Conservation (phyloP, 1,284 basidiomycete genomes). For the Sanghuangporus sanghuang region DNA sequence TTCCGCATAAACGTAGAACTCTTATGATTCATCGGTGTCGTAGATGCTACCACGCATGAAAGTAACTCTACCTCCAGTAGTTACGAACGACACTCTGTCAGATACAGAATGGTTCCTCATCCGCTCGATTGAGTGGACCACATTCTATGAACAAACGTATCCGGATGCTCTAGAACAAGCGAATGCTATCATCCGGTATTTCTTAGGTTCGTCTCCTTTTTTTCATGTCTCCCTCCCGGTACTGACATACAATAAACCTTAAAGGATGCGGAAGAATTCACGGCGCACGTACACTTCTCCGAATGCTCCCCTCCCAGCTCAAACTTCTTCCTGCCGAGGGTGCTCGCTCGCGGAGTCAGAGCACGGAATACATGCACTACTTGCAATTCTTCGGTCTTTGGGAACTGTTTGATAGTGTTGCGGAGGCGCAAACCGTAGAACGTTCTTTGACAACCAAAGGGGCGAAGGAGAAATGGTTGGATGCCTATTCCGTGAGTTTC, state of each 20-base stretch:
- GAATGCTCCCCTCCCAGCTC: slow-evolving; percentile 63
- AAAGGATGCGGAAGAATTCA: slow-evolving; percentile 64
- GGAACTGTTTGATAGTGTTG: slow-evolving; percentile 52
- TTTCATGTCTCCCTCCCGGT: slow-evolving; percentile 10
- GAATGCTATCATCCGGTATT: slow-evolving; percentile 82
- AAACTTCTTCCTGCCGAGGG: slow-evolving; percentile 36
- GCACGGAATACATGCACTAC: slow-evolving; percentile 69
- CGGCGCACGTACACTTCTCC: slow-evolving; percentile 62
- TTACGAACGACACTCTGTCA: slow-evolving; percentile 44
- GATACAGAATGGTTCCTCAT: slow-evolving; percentile 68
- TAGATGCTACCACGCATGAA: slow-evolving; percentile 41
- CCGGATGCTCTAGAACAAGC: slow-evolving; percentile 79
- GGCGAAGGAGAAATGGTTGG: slow-evolving; percentile 53
- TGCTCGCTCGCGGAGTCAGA: slow-evolving; percentile 51
- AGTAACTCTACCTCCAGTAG: slow-evolving; percentile 59
- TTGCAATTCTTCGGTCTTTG: slow-evolving; percentile 69
- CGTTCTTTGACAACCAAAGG: slow-evolving; percentile 52
- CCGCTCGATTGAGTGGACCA: slow-evolving; percentile 92
- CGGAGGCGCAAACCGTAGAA: slow-evolving; percentile 52
- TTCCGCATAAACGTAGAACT: neutral
- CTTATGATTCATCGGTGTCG: neutral
- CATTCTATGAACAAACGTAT: slow-evolving; percentile 69
- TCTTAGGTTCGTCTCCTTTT: slow-evolving; percentile 40
- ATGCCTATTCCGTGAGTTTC: slow-evolving; percentile 50
- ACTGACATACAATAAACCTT: slow-evolving; percentile 25